phyloP scores from a whole-genome alignment of 164 flowering plant species.

The Liquidambar formosana region DNA sequence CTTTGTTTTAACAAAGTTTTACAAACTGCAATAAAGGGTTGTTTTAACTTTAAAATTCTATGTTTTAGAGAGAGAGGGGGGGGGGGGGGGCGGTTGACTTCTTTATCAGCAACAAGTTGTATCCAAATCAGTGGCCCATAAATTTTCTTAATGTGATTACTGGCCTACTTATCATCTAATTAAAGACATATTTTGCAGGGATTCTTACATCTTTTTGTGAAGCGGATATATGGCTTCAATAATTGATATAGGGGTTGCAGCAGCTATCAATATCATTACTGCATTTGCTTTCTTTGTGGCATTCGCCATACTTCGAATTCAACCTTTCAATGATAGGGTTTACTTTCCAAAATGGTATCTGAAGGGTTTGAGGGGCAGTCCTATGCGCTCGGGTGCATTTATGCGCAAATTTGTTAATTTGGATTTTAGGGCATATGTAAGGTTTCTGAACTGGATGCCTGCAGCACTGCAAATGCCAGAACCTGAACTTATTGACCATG shows the following conservation, averaged over 20 bases:
- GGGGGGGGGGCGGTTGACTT: too few species aligned
- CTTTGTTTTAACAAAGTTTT: too few species aligned
- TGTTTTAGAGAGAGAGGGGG: not conserved
- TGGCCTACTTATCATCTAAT: not conserved
- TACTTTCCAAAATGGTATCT: slow-evolving; percentile 91
- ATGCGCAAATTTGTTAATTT: slow-evolving; percentile 66
- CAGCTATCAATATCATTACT: slow-evolving; percentile 63
- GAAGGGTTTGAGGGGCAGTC: slow-evolving; percentile 64
- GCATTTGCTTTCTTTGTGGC: slow-evolving; percentile 69
- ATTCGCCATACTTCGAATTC: slow-evolving; percentile 72
- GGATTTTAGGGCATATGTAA: slow-evolving; percentile 63
- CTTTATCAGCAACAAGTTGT: not conserved
- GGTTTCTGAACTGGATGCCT: slow-evolving; percentile 77
- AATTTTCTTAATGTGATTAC: not conserved
- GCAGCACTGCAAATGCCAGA: slow-evolving; percentile 82
- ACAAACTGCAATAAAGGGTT: too few species aligned
- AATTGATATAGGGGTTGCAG: slow-evolving; percentile 61
- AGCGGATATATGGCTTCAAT: slow-evolving; percentile 56
- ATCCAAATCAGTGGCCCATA: not conserved
- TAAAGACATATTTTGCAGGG: slow-evolving; percentile 14
- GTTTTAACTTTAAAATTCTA: not conserved
- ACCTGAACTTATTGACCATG: slow-evolving; percentile 80
- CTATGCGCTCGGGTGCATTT: slow-evolving; percentile 48
- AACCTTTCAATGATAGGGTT: slow-evolving; percentile 79
- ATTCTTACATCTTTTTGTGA: slow-evolving; percentile 1